A percentile compares a stretch with the other conserved stretches of the same genome.
These are phyloP conservation scores for Blastobotrys aristatus DNA, from an alignment of 1,139 yeast species.

Conservation along the genomic window DNA sequence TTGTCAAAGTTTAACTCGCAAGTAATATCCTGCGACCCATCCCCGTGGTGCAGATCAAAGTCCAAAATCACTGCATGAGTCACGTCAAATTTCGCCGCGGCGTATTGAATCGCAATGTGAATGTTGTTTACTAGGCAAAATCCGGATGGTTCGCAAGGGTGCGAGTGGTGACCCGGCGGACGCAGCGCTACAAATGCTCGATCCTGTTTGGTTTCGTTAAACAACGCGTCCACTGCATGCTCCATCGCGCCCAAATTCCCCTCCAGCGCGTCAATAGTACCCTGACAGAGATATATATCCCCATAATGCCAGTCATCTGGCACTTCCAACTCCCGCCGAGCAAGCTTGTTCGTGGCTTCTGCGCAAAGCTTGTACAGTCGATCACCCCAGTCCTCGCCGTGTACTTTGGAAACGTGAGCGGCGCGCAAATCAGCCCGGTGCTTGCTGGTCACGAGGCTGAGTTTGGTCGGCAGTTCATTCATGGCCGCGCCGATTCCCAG, in stretches of 20 bases:
- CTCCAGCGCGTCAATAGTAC: slow-evolving; percentile 65
- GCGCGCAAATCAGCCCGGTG: slow-evolving; percentile 44
- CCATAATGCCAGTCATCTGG: slow-evolving; percentile 83
- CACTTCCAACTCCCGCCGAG: slow-evolving; percentile 59
- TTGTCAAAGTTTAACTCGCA: slow-evolving; percentile 54
- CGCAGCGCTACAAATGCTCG: slow-evolving; percentile 67
- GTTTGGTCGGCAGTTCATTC: slow-evolving; percentile 61
- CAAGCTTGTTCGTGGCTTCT: slow-evolving; percentile 53
- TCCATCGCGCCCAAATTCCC: slow-evolving; percentile 81
- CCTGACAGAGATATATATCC: slow-evolving; percentile 68
- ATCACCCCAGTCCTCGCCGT: slow-evolving; percentile 70
- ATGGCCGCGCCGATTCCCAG: slow-evolving; percentile 76
- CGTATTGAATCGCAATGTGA: slow-evolving; percentile 78
- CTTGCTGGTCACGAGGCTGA: slow-evolving; percentile 48
- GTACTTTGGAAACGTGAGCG: slow-evolving; percentile 67
- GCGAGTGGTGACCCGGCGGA: slow-evolving; percentile 93
- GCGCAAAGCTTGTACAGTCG: slow-evolving; percentile 55
- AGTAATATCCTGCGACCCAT: slow-evolving; percentile 83
- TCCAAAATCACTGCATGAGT: slow-evolving; percentile 82
- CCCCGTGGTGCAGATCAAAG: slow-evolving; percentile 89
- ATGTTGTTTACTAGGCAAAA: slow-evolving; percentile 80
- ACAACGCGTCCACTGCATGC: slow-evolving; percentile 60
- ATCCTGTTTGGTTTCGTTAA: slow-evolving; percentile 37
- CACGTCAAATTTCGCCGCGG: slow-evolving; percentile 55
- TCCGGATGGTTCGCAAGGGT: slow-evolving; percentile 80